A percentile compares a stretch with the other conserved stretches of the same genome.
Conservation (phyloP, 257 asterid species). For the Solanum neorickii region DNA sequence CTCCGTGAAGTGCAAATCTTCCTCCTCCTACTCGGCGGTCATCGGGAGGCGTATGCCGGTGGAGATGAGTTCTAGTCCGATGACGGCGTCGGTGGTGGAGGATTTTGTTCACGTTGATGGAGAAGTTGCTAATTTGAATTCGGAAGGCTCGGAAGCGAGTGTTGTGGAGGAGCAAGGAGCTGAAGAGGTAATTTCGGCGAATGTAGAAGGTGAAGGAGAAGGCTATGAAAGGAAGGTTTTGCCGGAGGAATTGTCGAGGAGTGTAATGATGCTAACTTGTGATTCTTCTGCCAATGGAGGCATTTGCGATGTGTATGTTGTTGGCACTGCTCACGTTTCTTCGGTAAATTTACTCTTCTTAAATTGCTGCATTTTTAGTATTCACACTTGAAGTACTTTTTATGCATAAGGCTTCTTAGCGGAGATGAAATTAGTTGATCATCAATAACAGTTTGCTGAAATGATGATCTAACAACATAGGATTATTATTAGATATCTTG, state of each 20-base stretch:
- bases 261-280: conserved; percentile 52
- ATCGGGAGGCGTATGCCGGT: neutral
- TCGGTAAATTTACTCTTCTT: conserved; percentile 23
- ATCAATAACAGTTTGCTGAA: neutral
- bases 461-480: neutral
- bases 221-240: conserved; percentile 38
- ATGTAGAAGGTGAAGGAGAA: neutral
- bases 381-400: neutral
- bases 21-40: neutral
- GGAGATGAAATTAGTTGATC: neutral
- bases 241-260: conserved; percentile 59
- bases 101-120: conserved; percentile 39
- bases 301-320: conserved; percentile 69
- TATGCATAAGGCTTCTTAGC: neutral
- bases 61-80: conserved; percentile 17
- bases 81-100: conserved; percentile 21
- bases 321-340: conserved; percentile 93
- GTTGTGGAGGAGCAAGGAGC: neutral
- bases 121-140: neutral
- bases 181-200: neutral
- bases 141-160: neutral
- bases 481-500: neutral
- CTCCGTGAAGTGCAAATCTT: conserved; percentile 7
- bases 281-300: conserved; percentile 66
- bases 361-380: neutral